Evolutionary conservation across 1,139 yeast species (phyloP), one percentile per base, ranked within the genome.

Genomic region (Chernovozyma aurita): DNA sequence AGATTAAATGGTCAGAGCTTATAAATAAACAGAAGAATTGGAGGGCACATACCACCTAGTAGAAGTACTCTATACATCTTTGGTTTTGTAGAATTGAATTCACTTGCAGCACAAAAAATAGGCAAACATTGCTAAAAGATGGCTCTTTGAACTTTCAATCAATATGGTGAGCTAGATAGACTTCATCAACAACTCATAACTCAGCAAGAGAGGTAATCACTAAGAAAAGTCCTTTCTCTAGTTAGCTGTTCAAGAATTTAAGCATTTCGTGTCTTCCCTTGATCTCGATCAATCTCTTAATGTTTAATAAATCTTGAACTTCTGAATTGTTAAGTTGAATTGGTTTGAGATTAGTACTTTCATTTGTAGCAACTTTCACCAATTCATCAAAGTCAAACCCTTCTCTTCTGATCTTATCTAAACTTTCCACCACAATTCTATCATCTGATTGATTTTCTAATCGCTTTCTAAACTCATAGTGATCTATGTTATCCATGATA

Each of bases 241-340:
- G n/a, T n/a, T n/a, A 11, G 6, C 27, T 24, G 6, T 15, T 64
- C 42, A 85, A 64, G 54, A 85, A 85, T 31, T 73, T 57, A 46
- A 86, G 38, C 36, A 90, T 56, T 31, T 76, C 75, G 4, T 80
- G 85, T 46, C 73, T 74, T 1, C 95, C 95, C 56, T 85, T 88
- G 30, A 72, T 42, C 41, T 76, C 70, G 55, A 90, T 71, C 38
- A 88, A 61, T 44, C 66, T 65, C 50, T 79, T 81, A 37, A 88
- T 72, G 15, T 74, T 65, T 27, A 68, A 46, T 24, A 86, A 60
- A 38, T 83, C 85, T 3, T 60, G 54, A 1, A 75, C 38, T 49
- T 82, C 88, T 2, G 56, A 55, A 47, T 45, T 1, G 57, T 33
- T 5, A 31, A 28, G 16, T 25, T 16, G 22, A 12, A 17, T 12